Conservation (phyloP, 768 basidiomycete genomes). For the Boletellus sp. region DNA sequence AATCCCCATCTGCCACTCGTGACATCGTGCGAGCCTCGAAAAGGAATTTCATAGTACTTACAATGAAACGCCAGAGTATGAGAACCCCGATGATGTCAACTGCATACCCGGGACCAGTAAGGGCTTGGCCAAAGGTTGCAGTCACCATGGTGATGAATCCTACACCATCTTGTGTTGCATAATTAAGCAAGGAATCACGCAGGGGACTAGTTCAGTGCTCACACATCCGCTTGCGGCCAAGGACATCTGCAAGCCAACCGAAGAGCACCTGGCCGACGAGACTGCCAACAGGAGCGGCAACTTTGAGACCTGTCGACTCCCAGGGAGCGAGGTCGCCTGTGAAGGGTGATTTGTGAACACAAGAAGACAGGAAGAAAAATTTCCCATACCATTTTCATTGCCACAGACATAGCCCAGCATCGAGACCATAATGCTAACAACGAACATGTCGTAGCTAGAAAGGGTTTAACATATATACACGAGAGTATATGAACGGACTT, state of each 20-base stretch:
- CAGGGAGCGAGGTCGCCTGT: conserved; percentile 40
- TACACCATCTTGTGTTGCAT: conserved; percentile 37
- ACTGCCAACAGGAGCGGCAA: conserved; percentile 70
- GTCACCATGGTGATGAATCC: conserved; percentile 73
- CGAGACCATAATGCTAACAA: conserved; percentile 76
- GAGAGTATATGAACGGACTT: conserved; percentile 22
- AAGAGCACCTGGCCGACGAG: conserved; percentile 71
- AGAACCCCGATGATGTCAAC: conserved; percentile 68
- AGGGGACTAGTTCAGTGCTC: conserved; percentile 28
- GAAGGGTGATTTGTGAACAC: not conserved
- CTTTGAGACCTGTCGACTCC: conserved; percentile 76
- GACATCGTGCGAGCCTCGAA: not conserved
- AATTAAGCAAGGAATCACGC: not conserved
- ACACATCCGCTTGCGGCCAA: conserved; percentile 81
- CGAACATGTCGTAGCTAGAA: conserved; percentile 71
- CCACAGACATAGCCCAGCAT: conserved; percentile 85
- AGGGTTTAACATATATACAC: not conserved
- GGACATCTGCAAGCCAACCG: conserved; percentile 69
- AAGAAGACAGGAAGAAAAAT: not conserved
- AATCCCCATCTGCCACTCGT: conserved; percentile 53
- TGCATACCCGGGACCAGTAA: conserved; percentile 59
- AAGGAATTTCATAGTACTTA: conserved; percentile 20
- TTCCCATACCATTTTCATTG: conserved; percentile 23
- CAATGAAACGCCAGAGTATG: conserved; percentile 79
- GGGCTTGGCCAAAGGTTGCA: conserved; percentile 73